Percentiles rank a stretch among this genome's conserved stretches.
phyloP scores from a whole-genome alignment of 1,284 basidiomycete genomes.

The Spongiforma sp. region DNA sequence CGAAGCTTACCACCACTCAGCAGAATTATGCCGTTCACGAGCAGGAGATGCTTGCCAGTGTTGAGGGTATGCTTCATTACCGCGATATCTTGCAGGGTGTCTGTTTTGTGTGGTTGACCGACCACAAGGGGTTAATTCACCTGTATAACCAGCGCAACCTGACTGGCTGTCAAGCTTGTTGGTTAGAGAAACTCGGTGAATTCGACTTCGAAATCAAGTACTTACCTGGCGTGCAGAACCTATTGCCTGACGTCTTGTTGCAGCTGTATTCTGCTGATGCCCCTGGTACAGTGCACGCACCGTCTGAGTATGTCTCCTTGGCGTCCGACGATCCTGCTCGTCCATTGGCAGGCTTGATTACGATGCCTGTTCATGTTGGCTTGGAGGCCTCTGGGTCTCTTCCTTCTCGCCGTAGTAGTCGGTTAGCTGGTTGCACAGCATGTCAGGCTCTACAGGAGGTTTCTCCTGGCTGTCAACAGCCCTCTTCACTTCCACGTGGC shows the following conservation, averaged over 20 bases:
- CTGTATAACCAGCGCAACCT: slow-evolving; percentile 40
- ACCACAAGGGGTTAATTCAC: slow-evolving; percentile 43
- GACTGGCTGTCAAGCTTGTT: slow-evolving; percentile 39
- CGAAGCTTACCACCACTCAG: slow-evolving; percentile 32
- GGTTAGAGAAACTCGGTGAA: slow-evolving; percentile 38
- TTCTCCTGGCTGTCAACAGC: too few species aligned
- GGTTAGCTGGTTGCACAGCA: too few species aligned
- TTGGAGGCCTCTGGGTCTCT: not conserved
- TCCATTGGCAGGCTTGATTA: not conserved
- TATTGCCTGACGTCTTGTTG: slow-evolving; percentile 28
- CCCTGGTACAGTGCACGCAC: slow-evolving; percentile 11
- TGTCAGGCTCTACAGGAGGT: too few species aligned
- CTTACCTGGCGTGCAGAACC: slow-evolving; percentile 16
- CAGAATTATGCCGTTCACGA: slow-evolving; percentile 40
- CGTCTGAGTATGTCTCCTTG: slow-evolving; percentile 15
- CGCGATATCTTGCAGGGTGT: slow-evolving; percentile 29
- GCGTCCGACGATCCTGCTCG: not conserved
- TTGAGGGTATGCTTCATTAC: slow-evolving; percentile 23
- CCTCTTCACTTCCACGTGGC: too few species aligned
- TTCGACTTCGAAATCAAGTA: slow-evolving; percentile 15
- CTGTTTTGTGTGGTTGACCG: slow-evolving; percentile 40
- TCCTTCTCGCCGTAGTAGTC: too few species aligned
- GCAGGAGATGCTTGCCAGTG: slow-evolving; percentile 13
- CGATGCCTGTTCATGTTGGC: not conserved
- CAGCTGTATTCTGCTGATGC: slow-evolving; percentile 27